Percentiles rank a stretch among this genome's conserved stretches.
These are phyloP conservation scores for Globisporangium paroecandrum DNA, from an alignment of 352 stramenopile species.

Conservation along the genomic window DNA sequence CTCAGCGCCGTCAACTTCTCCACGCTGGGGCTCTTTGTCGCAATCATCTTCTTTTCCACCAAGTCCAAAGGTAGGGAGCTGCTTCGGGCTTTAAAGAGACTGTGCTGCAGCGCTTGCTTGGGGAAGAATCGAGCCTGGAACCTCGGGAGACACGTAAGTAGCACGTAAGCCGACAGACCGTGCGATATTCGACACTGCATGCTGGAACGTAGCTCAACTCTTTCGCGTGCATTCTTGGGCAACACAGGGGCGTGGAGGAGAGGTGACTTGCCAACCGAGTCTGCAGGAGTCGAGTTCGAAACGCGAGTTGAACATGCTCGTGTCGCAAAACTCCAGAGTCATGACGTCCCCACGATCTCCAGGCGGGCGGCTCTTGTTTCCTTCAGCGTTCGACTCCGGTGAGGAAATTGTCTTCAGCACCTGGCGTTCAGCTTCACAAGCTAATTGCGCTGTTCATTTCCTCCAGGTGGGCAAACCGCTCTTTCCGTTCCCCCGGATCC, in stretches of 20 bases:
- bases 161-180: background rate
- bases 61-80: constrained; percentile 17
- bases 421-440: background rate
- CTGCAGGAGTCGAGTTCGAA: constrained; percentile 13
- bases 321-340: constrained; percentile 11
- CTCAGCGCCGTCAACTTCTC: constrained; percentile 32
- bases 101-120: constrained; percentile 1
- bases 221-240: background rate
- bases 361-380: constrained; percentile 18
- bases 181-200: background rate
- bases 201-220: background rate
- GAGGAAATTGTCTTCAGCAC: background rate
- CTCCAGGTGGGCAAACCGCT: constrained; percentile 23
- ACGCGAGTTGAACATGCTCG: constrained; percentile 4
- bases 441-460: background rate
- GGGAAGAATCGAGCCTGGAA: background rate
- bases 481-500: constrained; percentile 29
- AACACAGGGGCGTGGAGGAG: background rate
- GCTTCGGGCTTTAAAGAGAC: constrained; percentile 3
- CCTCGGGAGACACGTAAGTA: background rate
- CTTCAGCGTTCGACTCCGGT: constrained; percentile 33
- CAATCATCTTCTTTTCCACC: constrained; percentile 29
- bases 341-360: constrained; percentile 18
- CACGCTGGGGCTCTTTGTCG: constrained; percentile 30
- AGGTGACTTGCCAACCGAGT: constrained; percentile 5